Conservation (phyloP, 2,329 filamentous ascomycete genomes). For the Xylariaceae sp. region DNA sequence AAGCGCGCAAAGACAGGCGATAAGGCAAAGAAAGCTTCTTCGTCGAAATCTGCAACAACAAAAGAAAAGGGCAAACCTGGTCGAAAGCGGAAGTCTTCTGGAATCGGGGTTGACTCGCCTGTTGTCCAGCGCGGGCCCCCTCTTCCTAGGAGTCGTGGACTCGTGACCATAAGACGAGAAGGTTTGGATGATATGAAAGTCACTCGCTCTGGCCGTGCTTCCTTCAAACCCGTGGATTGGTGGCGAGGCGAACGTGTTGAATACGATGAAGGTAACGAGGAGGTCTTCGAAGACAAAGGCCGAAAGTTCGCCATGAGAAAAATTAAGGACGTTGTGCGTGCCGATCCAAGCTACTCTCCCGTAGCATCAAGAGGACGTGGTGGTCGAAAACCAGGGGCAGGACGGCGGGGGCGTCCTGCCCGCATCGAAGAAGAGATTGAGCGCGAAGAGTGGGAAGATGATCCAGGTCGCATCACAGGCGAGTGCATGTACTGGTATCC, state of each 20-base stretch:
- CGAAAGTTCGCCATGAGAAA: constrained; percentile 58
- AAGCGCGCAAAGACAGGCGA: constrained; percentile 22
- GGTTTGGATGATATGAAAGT: constrained; percentile 48
- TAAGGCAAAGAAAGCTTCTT: constrained; percentile 15
- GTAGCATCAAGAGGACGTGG: constrained; percentile 21
- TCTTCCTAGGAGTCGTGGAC: constrained; percentile 49
- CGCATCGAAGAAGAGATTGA: constrained; percentile 50
- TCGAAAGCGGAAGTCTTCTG: constrained; percentile 34
- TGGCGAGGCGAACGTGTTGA: constrained; percentile 83
- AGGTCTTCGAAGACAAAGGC: constrained; percentile 36
- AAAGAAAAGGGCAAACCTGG: constrained; percentile 27
- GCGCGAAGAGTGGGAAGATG: constrained; percentile 66
- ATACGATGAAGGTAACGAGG: constrained; percentile 57
- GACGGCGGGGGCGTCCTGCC: constrained; percentile 5
- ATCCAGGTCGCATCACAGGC: constrained; percentile 60
- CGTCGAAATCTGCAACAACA: constrained; percentile 17
- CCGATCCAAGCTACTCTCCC: constrained; percentile 52
- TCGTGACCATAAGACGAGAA: constrained; percentile 48
- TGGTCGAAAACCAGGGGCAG: constrained; percentile 7
- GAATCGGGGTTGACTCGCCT: constrained; percentile 41
- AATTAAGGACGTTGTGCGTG: constrained; percentile 74
- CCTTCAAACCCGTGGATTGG: constrained; percentile 73
- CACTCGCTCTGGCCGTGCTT: constrained; percentile 73
- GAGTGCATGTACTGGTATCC: constrained; percentile 62
- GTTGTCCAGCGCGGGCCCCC: constrained; percentile 50